Evolutionary conservation across 2,329 filamentous ascomycete genomes (phyloP), one percentile per base, ranked within the genome.

Genomic region (Graphilbum fragrans): DNA sequence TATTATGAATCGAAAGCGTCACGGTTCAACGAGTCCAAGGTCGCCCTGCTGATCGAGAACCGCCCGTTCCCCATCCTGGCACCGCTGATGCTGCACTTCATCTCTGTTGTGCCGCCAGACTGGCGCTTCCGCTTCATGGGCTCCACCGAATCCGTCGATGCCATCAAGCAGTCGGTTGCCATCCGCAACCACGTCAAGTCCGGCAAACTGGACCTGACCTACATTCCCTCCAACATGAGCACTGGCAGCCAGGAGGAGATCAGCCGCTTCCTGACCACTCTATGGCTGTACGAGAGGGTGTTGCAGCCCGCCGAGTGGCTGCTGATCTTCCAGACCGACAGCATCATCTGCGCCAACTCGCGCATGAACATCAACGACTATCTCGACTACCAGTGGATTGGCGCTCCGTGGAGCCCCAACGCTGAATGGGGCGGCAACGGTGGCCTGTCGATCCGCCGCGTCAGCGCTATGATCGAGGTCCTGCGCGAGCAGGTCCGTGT

Each of bases 121-220:
- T 76, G 72, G 72, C 65, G 64, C 23, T 72, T 74, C 57, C 63
- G 64, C 33, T 74, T 74, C 60, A 70, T 74, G 62, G 70, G 71
- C 41, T 70, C 66, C 14, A 23, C 53, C 19, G 60, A 62, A 39
- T 68, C 65, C 8, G 64, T 74, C 22, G 55, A 57, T 29, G 50
- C 50, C 46, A 52, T 73, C 50, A 70, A 70, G 53, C 37, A 49
- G 41, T 66, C 62, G 23, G 54, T 63, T 14, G 66, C 69, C 33
- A 66, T 72, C 52, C 63, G 62, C 10, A 53, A 62, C 45, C 62
- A 66, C 35, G 58, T 65, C 27, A 47, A 45, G 17, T 44, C 57
- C 2, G 66, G 64, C 32, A 73, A 72, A 53, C 59, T 74, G 11
- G 66, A 71, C 42, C 56, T 75, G 17, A 66, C 61, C 2, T 63